These are phyloP conservation scores for Extremus antarcticus DNA, from an alignment of 495 filamentous ascomycete genomes.

Conservation along the genomic window DNA sequence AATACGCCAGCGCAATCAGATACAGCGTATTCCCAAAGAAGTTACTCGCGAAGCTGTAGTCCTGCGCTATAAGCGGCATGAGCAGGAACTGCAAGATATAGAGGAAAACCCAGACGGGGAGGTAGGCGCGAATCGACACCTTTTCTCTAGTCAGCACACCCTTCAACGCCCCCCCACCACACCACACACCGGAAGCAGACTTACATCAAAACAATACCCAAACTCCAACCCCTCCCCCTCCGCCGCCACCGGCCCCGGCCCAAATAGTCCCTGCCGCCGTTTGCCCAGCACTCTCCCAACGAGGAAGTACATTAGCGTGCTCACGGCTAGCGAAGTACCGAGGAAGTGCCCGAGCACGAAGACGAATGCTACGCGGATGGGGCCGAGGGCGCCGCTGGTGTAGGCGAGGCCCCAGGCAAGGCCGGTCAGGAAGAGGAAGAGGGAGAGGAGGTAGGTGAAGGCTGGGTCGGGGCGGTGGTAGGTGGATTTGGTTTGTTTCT, in stretches of 20 bases:
- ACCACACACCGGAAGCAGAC: slow-evolving; percentile 14
- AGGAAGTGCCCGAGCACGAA: slow-evolving; percentile 64
- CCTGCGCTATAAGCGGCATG: slow-evolving; percentile 46
- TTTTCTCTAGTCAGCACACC: slow-evolving; percentile 16
- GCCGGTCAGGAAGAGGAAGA: slow-evolving; percentile 62
- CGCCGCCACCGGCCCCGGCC: slow-evolving; percentile 33
- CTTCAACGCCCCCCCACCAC: neutral
- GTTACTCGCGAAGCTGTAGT: slow-evolving; percentile 47
- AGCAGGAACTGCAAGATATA: slow-evolving; percentile 65
- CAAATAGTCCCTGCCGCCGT: slow-evolving; percentile 47
- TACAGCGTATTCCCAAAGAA: slow-evolving; percentile 65
- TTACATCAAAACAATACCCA: slow-evolving; percentile 69
- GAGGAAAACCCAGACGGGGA: slow-evolving; percentile 62
- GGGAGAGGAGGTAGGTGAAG: slow-evolving; percentile 65
- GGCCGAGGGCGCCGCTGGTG: slow-evolving; percentile 42
- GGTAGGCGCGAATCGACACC: slow-evolving; percentile 64
- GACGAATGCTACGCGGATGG: slow-evolving; percentile 48
- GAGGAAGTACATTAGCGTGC: slow-evolving; percentile 53
- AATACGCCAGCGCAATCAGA: slow-evolving; percentile 57
- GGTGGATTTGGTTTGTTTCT: slow-evolving; percentile 62
- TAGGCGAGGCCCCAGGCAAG: slow-evolving; percentile 66
- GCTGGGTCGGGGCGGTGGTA: slow-evolving; percentile 68
- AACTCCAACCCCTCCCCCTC: slow-evolving; percentile 53
- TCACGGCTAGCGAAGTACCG: slow-evolving; percentile 46
- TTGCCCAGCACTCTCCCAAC: slow-evolving; percentile 54